Base-by-base conservation (phyloP, 208 protist species). In the Angomonas ambiguus region DNA sequence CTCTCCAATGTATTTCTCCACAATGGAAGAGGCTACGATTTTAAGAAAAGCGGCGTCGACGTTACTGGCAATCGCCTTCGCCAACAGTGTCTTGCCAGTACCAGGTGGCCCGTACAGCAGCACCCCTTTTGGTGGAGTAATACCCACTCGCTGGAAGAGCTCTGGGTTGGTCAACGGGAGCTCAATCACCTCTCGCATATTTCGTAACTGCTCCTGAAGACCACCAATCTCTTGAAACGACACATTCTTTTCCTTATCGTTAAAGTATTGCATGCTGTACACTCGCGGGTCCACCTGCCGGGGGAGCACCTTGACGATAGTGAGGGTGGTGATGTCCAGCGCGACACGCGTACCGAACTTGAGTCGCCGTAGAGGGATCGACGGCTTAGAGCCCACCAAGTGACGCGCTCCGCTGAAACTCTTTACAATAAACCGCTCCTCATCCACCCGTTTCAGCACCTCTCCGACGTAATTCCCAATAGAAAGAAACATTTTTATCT, bases 1-100 rank as follows among this genome's bases (percentile, higher is more conserved):
- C 82, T 99, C 99, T 59, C 99, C 99, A 83, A 99, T 99, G 87
- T 99, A 99, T 85, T 99, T 99, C 77, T 99, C 98, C 18, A 99
- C 98, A 77, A 99, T 99, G 13, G 98, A 98, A 2, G 89, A 97
- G 0, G 95, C 96, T 0, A 99, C 98, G 33, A 99, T 97, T 76
- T 99, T 99, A 16, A 99, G 74, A 67, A 99, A 99, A 31, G 88
- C 87, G 0, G 98, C 97, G 28, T 99, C 97, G 18, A 99, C 97
- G 74, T 99, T 99, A 51, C 80, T 85, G 30, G 99, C 98, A 64
- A 99, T 98, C 18, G 98, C 98, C 74, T 99, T 94, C 2, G 99
- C 99, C 6, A 99, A 91, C 42, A 99, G 89, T 55, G 93, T 96
- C 78, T 97, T 97, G 42, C 92, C 92, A 5, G 94, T 98, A 51